A percentile compares a stretch with the other conserved stretches of the same genome.
Evolutionary conservation across 345 rosid genomes (phyloP).

Genomic region (Eucalyptus decipiens): DNA sequence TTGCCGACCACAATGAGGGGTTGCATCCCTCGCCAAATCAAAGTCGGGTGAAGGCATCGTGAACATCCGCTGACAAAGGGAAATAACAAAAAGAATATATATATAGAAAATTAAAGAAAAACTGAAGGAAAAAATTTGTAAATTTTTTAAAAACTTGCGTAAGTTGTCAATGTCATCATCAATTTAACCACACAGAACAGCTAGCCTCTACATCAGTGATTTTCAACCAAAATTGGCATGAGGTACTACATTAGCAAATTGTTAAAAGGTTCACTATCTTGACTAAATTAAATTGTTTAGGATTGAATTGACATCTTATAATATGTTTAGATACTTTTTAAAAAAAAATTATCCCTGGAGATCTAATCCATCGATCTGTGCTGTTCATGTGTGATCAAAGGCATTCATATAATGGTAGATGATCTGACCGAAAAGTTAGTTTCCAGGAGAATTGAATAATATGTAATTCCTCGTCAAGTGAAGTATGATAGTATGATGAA

Average conservation of each 20-base stretch:
- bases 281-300: neutral
- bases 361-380: neutral
- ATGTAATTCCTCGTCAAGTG: neutral
- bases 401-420: neutral
- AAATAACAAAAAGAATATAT: neutral
- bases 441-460: neutral
- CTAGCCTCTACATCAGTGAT: fast-evolving
- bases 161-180: neutral
- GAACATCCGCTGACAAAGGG: fast-evolving
- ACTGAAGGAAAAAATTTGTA: fast-evolving
- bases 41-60: neutral
- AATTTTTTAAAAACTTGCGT: neutral
- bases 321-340: too few relatives aligned
- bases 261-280: neutral
- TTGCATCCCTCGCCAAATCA: fast-evolving
- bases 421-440: neutral
- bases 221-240: neutral
- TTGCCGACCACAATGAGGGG: neutral
- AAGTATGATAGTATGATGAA: neutral
- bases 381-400: neutral
- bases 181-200: fast-evolving
- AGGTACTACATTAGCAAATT: neutral
- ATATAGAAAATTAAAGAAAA: too few relatives aligned
- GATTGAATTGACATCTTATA: neutral
- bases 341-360: neutral